A percentile compares a stretch with the other conserved stretches of the same genome.
phyloP scores from a whole-genome alignment of 2,329 filamentous ascomycete genomes.

The Triangularia setosa region DNA sequence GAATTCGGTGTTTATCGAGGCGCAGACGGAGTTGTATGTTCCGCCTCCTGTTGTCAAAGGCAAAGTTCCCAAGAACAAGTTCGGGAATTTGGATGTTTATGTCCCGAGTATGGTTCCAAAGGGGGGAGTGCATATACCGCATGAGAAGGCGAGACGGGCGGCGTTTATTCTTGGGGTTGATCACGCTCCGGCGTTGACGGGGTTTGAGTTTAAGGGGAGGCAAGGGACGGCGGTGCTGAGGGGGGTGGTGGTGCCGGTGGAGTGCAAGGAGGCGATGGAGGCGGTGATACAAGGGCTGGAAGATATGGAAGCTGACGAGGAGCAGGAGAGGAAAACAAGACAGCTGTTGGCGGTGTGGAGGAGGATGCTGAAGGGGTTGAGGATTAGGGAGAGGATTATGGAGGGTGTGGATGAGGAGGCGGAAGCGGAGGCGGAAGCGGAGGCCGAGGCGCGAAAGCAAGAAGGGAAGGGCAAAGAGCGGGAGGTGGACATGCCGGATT shows the following conservation, averaged over 20 bases:
- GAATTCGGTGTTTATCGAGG: slow-evolving; percentile 56
- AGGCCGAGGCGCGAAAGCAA: background rate
- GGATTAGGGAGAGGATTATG: slow-evolving; percentile 72
- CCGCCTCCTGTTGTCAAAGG: slow-evolving; percentile 74
- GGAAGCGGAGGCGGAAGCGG: slow-evolving; percentile 27
- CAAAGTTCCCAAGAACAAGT: slow-evolving; percentile 81
- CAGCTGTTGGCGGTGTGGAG: slow-evolving; percentile 66
- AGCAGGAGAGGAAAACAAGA: slow-evolving; percentile 59
- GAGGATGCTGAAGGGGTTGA: slow-evolving; percentile 71
- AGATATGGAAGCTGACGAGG: slow-evolving; percentile 60
- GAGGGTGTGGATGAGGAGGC: slow-evolving; percentile 49
- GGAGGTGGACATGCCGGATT: slow-evolving; percentile 42
- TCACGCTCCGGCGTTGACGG: slow-evolving; percentile 83
- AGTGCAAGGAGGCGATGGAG: slow-evolving; percentile 67
- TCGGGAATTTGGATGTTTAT: slow-evolving; percentile 90
- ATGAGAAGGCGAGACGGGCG: slow-evolving; percentile 61
- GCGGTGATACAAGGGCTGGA: slow-evolving; percentile 65
- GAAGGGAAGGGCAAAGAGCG: slow-evolving; percentile 39
- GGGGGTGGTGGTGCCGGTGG: slow-evolving; percentile 71
- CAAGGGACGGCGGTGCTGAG: slow-evolving; percentile 79
- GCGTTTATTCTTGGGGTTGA: slow-evolving; percentile 75
- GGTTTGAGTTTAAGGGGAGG: slow-evolving; percentile 82
- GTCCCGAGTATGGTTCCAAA: slow-evolving; percentile 85
- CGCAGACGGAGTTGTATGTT: slow-evolving; percentile 69
- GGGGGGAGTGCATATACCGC: slow-evolving; percentile 70